These are phyloP conservation scores for Rhodomyrtus psidioides DNA, from an alignment of 441 rosid genomes.

Conservation along the genomic window DNA sequence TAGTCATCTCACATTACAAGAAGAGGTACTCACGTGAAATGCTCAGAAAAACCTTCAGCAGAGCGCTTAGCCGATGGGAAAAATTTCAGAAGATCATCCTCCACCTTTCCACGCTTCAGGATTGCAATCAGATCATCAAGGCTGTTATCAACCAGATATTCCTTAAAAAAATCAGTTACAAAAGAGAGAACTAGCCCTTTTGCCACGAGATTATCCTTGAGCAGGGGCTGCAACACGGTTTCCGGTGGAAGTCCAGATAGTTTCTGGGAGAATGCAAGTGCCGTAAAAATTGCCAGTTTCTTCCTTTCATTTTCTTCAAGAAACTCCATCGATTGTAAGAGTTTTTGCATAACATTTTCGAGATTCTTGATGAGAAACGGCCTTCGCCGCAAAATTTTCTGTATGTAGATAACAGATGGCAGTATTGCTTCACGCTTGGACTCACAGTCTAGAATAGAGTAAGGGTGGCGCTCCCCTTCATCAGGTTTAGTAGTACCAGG, in stretches of 20 bases:
- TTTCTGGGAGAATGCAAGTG: conserved; percentile 96
- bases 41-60: conserved; percentile 87
- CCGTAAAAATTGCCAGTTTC: conserved; percentile 95
- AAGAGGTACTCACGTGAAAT: conserved; percentile 71
- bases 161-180: conserved; percentile 91
- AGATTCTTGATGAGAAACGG: conserved; percentile 96
- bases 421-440: conserved; percentile 69
- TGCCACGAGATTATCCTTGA: conserved; percentile 94
- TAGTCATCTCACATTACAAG: neutral
- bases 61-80: conserved; percentile 84
- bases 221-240: conserved; percentile 92
- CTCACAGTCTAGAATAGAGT: conserved; percentile 85
- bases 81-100: conserved; percentile 78
- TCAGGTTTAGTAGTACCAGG: conserved; percentile 97
- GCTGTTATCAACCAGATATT: conserved; percentile 89
- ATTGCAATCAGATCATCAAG: conserved; percentile 90
- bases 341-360: conserved; percentile 87
- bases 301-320: conserved; percentile 96
- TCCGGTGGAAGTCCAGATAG: conserved; percentile 96
- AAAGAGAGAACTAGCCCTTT: conserved; percentile 98
- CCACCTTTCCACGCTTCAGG: conserved; percentile 92
- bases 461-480: conserved; percentile 95
- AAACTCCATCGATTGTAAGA: conserved; percentile 91
- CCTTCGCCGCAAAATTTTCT: conserved; percentile 80
- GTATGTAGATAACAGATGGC: conserved; percentile 84